These are phyloP conservation scores for Aciculoconidium aculeatum DNA, from an alignment of 805 yeast species.

Conservation along the genomic window DNA sequence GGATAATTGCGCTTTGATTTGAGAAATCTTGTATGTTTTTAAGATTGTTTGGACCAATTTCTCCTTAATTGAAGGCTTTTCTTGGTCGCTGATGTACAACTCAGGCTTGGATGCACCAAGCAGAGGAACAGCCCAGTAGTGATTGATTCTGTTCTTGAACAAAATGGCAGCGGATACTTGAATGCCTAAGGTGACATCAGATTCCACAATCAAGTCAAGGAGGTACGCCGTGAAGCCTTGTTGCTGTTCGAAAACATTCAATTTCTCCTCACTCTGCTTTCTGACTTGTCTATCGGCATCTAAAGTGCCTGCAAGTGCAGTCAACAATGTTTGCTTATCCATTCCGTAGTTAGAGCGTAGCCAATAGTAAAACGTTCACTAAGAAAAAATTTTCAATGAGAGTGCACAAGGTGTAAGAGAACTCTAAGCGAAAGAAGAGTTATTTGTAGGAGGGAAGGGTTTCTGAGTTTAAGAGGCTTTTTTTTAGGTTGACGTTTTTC, in stretches of 20 bases:
- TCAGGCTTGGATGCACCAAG: slow-evolving; percentile 18
- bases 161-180: slow-evolving; percentile 39
- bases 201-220: slow-evolving; percentile 44
- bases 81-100: slow-evolving; percentile 24
- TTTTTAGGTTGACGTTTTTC: no score
- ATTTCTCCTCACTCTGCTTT: slow-evolving; percentile 48
- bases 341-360: no score
- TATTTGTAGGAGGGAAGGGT: no score
- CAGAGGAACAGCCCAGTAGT: slow-evolving; percentile 34
- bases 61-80: slow-evolving; percentile 31
- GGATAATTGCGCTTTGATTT: slow-evolving; percentile 51
- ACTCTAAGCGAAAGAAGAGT: no score
- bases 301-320: slow-evolving; percentile 48
- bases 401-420: no score
- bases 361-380: no score
- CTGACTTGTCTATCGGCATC: slow-evolving; percentile 45
- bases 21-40: slow-evolving; percentile 26
- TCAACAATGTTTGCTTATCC: slow-evolving; percentile 47
- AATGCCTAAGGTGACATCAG: slow-evolving; percentile 36
- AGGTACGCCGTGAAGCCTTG: slow-evolving; percentile 55
- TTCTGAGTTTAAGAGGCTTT: no score
- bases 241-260: slow-evolving; percentile 46
- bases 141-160: slow-evolving; percentile 36
- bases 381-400: no score
- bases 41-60: slow-evolving; percentile 38